These are phyloP conservation scores for Chenopodium album DNA, from an alignment of 148 eudicot species.

Conservation along the genomic window DNA sequence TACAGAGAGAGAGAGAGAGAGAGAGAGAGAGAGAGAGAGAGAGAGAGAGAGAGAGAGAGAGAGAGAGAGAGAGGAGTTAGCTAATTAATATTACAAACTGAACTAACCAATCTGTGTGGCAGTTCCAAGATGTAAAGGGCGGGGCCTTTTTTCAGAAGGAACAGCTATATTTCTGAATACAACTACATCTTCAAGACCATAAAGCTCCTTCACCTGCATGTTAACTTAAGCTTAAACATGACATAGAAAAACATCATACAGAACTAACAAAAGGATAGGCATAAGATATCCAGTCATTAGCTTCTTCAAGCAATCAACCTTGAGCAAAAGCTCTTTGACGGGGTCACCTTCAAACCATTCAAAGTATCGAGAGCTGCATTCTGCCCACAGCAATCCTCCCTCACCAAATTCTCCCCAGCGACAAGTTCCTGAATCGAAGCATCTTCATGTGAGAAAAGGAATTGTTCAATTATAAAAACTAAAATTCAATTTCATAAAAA, in stretches of 20 bases:
- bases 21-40: background rate
- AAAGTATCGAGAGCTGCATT: constrained; percentile 80
- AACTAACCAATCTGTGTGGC: constrained; percentile 93
- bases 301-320: constrained; percentile 45
- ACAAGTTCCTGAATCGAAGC: constrained; percentile 67
- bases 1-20: too few species aligned
- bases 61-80: background rate
- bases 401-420: constrained; percentile 99
- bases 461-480: background rate
- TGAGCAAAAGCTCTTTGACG: constrained; percentile 57
- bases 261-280: constrained; percentile 4
- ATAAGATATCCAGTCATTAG: constrained; percentile 6
- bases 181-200: constrained; percentile 77
- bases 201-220: constrained; percentile 84
- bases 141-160: constrained; percentile 79
- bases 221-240: background rate
- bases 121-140: constrained; percentile 86
- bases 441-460: constrained; percentile 14
- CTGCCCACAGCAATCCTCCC: constrained; percentile 96
- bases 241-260: background rate
- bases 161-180: constrained; percentile 79
- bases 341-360: constrained; percentile 93
- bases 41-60: too few species aligned
- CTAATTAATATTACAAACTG: background rate
- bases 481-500: background rate